phyloP scores from a whole-genome alignment of 495 filamentous ascomycete species.

The Corynascus novoguineensis region DNA sequence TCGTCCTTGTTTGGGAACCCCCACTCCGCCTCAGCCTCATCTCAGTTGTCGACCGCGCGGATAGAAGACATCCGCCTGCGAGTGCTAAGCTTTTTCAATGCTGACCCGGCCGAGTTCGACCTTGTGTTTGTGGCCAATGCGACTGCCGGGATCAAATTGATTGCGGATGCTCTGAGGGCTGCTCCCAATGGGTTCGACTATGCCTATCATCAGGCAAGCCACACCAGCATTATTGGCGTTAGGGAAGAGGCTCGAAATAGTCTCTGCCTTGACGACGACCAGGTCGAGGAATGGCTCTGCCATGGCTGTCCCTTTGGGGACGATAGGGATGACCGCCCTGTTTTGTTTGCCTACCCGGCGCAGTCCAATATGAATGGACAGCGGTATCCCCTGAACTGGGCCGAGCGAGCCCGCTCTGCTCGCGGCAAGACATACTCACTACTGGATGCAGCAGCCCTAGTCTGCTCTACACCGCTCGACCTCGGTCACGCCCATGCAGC shows the following conservation, averaged over 20 bases:
- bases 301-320: slow-evolving; percentile 22
- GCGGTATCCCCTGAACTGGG: slow-evolving; percentile 68
- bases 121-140: slow-evolving; percentile 89
- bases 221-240: slow-evolving; percentile 83
- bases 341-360: slow-evolving; percentile 77
- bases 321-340: slow-evolving; percentile 17
- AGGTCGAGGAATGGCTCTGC: slow-evolving; percentile 64
- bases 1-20: slow-evolving; percentile 83
- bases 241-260: slow-evolving; percentile 63
- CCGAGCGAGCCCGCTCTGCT: slow-evolving; percentile 42
- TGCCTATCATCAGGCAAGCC: slow-evolving; percentile 75
- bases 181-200: slow-evolving; percentile 66
- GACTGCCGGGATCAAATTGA: slow-evolving; percentile 84
- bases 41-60: slow-evolving; percentile 65
- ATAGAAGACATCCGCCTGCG: slow-evolving; percentile 72
- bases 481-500: slow-evolving; percentile 54
- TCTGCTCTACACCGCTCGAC: slow-evolving; percentile 71
- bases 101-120: slow-evolving; percentile 77
- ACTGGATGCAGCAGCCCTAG: slow-evolving; percentile 84
- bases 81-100: slow-evolving; percentile 74
- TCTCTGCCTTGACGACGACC: slow-evolving; percentile 62
- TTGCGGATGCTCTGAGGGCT: slow-evolving; percentile 67
- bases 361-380: slow-evolving; percentile 95
- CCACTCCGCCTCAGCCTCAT: slow-evolving; percentile 78
- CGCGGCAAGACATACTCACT: slow-evolving; percentile 55